Evolutionary conservation across 2,329 filamentous ascomycete species (phyloP).

Genomic region (Phyllosticta ampelicida): DNA sequence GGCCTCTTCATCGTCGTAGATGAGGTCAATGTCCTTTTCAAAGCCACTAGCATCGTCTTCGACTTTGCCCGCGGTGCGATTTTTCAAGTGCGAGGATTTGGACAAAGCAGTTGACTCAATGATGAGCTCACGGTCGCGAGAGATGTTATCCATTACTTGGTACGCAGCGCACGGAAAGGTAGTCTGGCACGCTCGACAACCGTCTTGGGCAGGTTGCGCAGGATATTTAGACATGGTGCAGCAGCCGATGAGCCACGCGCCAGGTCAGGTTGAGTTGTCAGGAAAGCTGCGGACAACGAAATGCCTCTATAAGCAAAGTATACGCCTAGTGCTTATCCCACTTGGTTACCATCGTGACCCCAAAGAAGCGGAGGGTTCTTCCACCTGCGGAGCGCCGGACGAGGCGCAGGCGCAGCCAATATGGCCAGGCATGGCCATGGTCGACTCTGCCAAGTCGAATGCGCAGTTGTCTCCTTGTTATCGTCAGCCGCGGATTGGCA

Average conservation of each 20-base stretch:
- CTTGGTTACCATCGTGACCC: not conserved
- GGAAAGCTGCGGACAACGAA: not conserved
- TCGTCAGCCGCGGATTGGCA: conserved; percentile 1
- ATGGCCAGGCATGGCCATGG: not conserved
- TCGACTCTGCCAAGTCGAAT: not conserved
- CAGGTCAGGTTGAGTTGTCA: not conserved
- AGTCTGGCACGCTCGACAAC: not conserved
- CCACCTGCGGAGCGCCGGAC: conserved; percentile 4
- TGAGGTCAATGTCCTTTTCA: conserved; percentile 11
- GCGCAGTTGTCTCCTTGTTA: not conserved
- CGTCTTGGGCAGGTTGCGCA: not conserved
- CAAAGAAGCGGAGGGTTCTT: not conserved
- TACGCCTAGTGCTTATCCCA: not conserved
- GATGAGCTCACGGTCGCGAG: conserved; percentile 3
- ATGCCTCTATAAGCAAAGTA: not conserved
- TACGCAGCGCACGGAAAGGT: not conserved
- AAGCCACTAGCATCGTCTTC: not conserved
- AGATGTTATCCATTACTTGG: conserved; percentile 8
- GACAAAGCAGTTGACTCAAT: conserved; percentile 1
- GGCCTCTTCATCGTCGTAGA: conserved; percentile 11
- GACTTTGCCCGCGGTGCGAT: not conserved
- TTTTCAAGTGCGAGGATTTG: conserved; percentile 1
- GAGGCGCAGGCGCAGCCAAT: not conserved
- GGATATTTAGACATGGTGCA: not conserved
- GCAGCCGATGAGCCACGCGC: not conserved